Base-by-base conservation (phyloP, 331 rosid species). In the Acacia pycnantha region DNA sequence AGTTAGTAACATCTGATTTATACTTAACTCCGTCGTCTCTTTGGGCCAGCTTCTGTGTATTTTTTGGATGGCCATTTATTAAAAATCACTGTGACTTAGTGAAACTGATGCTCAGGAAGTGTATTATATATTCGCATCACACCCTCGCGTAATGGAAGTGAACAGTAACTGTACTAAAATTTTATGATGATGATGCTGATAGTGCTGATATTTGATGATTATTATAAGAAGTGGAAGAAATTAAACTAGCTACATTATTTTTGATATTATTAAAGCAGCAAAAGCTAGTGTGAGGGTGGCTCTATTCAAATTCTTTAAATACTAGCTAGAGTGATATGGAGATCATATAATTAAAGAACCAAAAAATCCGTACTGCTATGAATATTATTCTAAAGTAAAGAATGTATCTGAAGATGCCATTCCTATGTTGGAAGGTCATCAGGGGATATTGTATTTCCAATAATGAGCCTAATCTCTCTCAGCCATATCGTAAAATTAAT, bases 391-490 rank as follows among this genome's bases (percentile, higher is more conserved):
- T 51, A 46, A 47, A 33, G 44, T 40, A 68, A 68, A 40, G 27
- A 68, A 41, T 58, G 68, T 21, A 14, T 27, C 61, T 26, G 56
- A 77, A 85, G 84, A 85, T 83, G 84, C 84, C 84, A 83, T 79
- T 69, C 56, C 79, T 77, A 66, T 79, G 68, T 40, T 76, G 56
- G 75, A 43, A 67, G 76, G 81, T 31, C 65, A 59, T 15, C 41
- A 13, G 26, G 26, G 35, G 29, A 44, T 74, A 73, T 68, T 85
- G 67, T 44, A 84, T 78, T 66, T 7, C 1, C 4, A 51, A 16
- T 13, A 61, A 70, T 61, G 76, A 81, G 9, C 73, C 21, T 62
- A 50, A 78, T 56, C 66, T 64, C 64, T 48, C 76, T 78, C 81
- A 53, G 11, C 24, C 61, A 78, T 80, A 78, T 78, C 70, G 19